A percentile compares a stretch with the other conserved stretches of the same genome.
Evolutionary conservation across 148 eudicot genomes (phyloP).

Genomic region (Rhododendron mucronatum): DNA sequence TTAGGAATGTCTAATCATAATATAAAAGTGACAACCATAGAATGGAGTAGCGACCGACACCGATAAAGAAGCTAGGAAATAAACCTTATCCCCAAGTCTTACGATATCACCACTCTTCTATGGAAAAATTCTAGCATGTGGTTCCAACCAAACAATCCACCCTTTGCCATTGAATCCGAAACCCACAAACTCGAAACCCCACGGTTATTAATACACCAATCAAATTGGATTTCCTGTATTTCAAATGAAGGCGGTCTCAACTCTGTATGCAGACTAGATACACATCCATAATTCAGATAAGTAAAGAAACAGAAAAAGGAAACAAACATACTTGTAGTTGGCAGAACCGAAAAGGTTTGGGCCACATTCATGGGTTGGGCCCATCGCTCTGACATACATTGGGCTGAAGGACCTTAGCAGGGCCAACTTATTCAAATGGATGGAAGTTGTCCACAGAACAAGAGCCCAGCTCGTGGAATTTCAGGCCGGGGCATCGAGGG

Average conservation of each 20-base stretch:
- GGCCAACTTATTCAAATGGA: neutral
- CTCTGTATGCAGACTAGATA: neutral
- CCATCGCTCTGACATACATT: neutral
- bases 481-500: neutral
- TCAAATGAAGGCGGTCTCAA: neutral
- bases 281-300: neutral
- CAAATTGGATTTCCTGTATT: neutral
- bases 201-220: neutral
- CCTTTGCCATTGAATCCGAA: neutral
- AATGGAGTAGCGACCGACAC: neutral
- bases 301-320: neutral
- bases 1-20: neutral
- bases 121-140: too few species aligned
- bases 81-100: too few species aligned
- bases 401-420: neutral
- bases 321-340: neutral
- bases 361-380: neutral
- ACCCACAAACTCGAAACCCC: neutral
- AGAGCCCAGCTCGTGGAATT: neutral
- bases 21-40: neutral
- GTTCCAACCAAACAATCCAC: neutral
- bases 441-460: neutral
- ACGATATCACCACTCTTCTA: too few species aligned
- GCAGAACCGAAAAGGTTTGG: neutral
- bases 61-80: neutral